phyloP scores from a whole-genome alignment of 73 alveolate species.

The Tetrahymena borealis region DNA sequence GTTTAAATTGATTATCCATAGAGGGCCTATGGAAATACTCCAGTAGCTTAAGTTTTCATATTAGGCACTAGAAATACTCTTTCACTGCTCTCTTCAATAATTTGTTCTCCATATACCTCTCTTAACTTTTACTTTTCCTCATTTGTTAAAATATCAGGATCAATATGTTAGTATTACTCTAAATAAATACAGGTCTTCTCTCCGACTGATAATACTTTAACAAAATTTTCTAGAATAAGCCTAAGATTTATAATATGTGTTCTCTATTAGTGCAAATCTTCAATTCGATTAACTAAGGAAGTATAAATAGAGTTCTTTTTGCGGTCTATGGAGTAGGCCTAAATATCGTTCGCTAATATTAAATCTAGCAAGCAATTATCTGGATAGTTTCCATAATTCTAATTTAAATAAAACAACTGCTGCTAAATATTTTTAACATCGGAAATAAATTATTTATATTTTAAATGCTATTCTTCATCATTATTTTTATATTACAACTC shows the following conservation, averaged over 20 bases:
- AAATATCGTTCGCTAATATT: background rate
- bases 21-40: background rate
- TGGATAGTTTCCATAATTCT: background rate
- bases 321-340: background rate
- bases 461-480: background rate
- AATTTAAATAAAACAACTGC: background rate
- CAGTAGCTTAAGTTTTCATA: background rate
- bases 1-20: background rate
- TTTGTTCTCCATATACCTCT: background rate
- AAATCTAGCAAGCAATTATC: background rate
- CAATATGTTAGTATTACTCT: background rate
- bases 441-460: background rate
- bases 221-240: background rate
- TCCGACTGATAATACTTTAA: background rate
- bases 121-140: background rate
- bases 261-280: background rate
- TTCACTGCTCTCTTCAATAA: background rate
- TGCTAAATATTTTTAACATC: no score
- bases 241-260: background rate
- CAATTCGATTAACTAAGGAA: background rate
- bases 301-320: background rate
- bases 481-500: background rate
- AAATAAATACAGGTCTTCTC: background rate
- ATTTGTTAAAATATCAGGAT: background rate
- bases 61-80: background rate